Percentiles rank a stretch among this genome's conserved stretches.
Evolutionary conservation across 2,329 filamentous ascomycete genomes (phyloP).

Genomic region (Metarhizium robertsii): DNA sequence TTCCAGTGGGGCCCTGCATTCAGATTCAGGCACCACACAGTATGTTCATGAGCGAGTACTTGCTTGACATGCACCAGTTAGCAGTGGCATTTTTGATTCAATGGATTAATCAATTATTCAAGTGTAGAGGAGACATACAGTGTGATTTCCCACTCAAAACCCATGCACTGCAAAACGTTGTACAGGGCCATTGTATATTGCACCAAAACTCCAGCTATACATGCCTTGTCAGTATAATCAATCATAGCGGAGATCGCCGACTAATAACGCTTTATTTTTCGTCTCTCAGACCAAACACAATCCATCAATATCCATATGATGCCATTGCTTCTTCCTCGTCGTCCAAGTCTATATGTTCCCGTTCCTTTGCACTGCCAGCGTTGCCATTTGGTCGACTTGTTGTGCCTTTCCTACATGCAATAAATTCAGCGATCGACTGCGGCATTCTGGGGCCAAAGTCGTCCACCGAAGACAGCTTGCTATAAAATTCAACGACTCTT

Average conservation of each 20-base stretch:
- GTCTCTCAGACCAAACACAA: background rate
- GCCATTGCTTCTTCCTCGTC: slow-evolving; percentile 42
- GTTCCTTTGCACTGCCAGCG: slow-evolving; percentile 9
- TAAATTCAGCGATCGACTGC: slow-evolving; percentile 30
- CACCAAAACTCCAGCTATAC: background rate
- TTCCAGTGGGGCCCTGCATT: background rate
- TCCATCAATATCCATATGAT: slow-evolving; percentile 30
- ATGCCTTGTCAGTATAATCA: background rate
- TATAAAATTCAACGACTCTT: slow-evolving; percentile 77
- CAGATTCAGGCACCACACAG: background rate
- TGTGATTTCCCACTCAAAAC: background rate
- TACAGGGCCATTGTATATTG: background rate
- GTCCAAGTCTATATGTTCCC: slow-evolving; percentile 25
- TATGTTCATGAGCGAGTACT: too few relatives aligned
- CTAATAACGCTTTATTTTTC: background rate
- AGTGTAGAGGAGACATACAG: background rate
- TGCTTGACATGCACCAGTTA: too few relatives aligned
- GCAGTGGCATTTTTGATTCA: background rate
- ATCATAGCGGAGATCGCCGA: background rate
- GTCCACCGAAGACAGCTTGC: slow-evolving; percentile 64
- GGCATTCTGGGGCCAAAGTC: slow-evolving; percentile 21
- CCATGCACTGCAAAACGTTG: background rate
- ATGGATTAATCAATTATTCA: background rate
- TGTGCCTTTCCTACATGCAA: slow-evolving; percentile 24
- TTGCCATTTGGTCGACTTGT: background rate